These are phyloP conservation scores for Yueomyces sinensis DNA, from an alignment of 805 yeast species.

Conservation along the genomic window DNA sequence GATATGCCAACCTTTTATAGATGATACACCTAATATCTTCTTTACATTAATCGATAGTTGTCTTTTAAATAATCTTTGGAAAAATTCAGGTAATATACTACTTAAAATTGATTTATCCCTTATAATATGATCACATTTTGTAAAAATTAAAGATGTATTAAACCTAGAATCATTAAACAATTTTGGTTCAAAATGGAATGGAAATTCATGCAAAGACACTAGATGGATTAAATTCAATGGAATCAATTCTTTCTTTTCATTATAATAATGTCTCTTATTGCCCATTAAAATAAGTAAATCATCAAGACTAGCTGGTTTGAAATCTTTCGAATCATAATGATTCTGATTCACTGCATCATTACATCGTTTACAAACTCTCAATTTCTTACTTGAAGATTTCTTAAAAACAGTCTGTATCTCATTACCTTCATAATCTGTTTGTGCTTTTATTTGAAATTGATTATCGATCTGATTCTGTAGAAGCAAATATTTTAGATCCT, in stretches of 20 bases:
- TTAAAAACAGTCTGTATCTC: too few species aligned
- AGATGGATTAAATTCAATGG: conserved; percentile 44
- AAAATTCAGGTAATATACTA: conserved; percentile 20
- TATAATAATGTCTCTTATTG: conserved; percentile 9
- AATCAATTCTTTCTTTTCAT: too few species aligned
- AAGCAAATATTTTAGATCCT: conserved; percentile 18
- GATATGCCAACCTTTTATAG: conserved; percentile 18
- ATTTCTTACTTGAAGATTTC: conserved; percentile 4
- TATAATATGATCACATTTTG: conserved; percentile 23
- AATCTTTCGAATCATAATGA: conserved; percentile 26
- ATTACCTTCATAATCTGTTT: too few species aligned
- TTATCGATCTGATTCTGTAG: conserved; percentile 16
- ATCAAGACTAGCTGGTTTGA: conserved; percentile 12
- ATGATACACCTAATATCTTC: conserved; percentile 17
- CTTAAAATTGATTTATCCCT: conserved; percentile 8
- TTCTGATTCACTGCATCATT: conserved; percentile 36
- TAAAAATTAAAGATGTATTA: conserved; percentile 11
- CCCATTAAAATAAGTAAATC: conserved; percentile 5
- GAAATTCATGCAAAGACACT: conserved; percentile 59
- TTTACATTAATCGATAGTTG: conserved; percentile 19
- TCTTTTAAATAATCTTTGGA: conserved; percentile 19
- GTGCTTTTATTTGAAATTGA: not conserved
- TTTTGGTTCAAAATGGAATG: conserved; percentile 36
- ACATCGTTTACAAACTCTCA: conserved; percentile 40
- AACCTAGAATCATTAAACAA: conserved; percentile 7